phyloP scores from a whole-genome alignment of 495 filamentous ascomycete species.

The Aspergillus mulundensis region DNA sequence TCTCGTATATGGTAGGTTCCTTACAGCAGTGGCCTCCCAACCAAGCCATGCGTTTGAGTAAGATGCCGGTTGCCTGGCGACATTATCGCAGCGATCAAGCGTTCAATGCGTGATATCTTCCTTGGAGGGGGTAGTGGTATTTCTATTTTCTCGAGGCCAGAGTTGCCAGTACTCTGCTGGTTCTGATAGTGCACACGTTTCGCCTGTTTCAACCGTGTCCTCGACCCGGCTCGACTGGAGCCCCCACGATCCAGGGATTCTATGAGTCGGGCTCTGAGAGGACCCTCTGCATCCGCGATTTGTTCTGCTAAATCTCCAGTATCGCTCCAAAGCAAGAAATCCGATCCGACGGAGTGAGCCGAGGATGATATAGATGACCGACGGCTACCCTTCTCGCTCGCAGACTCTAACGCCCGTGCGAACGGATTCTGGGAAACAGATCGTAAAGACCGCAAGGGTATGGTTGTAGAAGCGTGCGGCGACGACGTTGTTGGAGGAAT shows the following conservation, averaged over 20 bases:
- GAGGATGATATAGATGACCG: slow-evolving; percentile 56
- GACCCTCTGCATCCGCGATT: slow-evolving; percentile 75
- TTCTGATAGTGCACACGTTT: slow-evolving; percentile 52
- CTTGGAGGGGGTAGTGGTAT: slow-evolving; percentile 68
- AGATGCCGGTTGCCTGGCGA: slow-evolving; percentile 63
- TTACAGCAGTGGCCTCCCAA: slow-evolving; percentile 91
- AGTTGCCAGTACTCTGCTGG: slow-evolving; percentile 42
- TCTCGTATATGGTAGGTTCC: slow-evolving; percentile 16
- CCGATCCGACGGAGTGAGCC: slow-evolving; percentile 60
- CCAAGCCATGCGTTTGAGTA: slow-evolving; percentile 77
- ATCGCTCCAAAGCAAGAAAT: slow-evolving; percentile 82
- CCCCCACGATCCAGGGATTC: slow-evolving; percentile 58
- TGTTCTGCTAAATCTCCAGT: slow-evolving; percentile 92
- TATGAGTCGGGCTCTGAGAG: slow-evolving; percentile 60
- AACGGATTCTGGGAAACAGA: slow-evolving; percentile 33
- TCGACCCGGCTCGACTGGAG: slow-evolving; percentile 25
- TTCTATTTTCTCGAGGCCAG: slow-evolving; percentile 67
- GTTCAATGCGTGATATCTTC: slow-evolving; percentile 59
- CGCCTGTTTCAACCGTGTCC: slow-evolving; percentile 30
- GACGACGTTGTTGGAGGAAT: slow-evolving; percentile 54
- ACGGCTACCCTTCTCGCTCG: slow-evolving; percentile 47
- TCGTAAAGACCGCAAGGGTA: slow-evolving; percentile 54
- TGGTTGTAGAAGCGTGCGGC: slow-evolving; percentile 45
- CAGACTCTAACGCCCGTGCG: slow-evolving; percentile 34
- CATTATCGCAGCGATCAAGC: slow-evolving; percentile 77